Conservation (phyloP, 2,329 filamentous ascomycete genomes). For the Atkinsonella hypoxylon region DNA sequence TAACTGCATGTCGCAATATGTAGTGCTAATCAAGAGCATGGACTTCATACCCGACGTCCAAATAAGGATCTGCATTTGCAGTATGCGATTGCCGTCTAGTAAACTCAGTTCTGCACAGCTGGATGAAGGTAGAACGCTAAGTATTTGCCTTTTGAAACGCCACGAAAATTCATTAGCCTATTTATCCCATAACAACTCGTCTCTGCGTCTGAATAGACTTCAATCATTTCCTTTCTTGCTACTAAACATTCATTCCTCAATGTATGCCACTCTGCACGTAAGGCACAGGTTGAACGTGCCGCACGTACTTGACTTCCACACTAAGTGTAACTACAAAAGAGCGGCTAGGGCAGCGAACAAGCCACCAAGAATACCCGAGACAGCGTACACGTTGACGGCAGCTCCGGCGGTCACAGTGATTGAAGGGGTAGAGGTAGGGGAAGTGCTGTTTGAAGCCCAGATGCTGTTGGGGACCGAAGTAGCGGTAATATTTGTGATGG, state of each 20-base stretch:
- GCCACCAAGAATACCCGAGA: conserved; percentile 9
- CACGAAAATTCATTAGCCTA: too few species aligned
- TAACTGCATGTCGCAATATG: too few species aligned
- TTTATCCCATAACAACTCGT: too few species aligned
- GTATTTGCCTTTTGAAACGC: too few species aligned
- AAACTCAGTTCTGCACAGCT: too few species aligned
- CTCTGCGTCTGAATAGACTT: too few species aligned
- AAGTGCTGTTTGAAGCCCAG: background rate
- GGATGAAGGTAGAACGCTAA: too few species aligned
- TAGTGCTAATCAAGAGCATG: too few species aligned
- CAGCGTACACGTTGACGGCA: conserved; percentile 5
- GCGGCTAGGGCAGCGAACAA: conserved; percentile 13
- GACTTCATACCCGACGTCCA: too few species aligned
- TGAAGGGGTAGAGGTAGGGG: background rate
- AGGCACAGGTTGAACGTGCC: background rate
- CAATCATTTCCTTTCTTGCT: background rate
- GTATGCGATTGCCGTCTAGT: too few species aligned
- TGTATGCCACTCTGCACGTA: background rate
- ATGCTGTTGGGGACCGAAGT: background rate
- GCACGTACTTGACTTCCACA: background rate
- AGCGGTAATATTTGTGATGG: background rate
- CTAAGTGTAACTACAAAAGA: conserved; percentile 5
- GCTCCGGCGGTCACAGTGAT: conserved; percentile 10
- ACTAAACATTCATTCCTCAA: background rate
- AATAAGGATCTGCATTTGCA: too few species aligned